Base-by-base conservation (phyloP, 805 yeast species). In the Candida maris region DNA sequence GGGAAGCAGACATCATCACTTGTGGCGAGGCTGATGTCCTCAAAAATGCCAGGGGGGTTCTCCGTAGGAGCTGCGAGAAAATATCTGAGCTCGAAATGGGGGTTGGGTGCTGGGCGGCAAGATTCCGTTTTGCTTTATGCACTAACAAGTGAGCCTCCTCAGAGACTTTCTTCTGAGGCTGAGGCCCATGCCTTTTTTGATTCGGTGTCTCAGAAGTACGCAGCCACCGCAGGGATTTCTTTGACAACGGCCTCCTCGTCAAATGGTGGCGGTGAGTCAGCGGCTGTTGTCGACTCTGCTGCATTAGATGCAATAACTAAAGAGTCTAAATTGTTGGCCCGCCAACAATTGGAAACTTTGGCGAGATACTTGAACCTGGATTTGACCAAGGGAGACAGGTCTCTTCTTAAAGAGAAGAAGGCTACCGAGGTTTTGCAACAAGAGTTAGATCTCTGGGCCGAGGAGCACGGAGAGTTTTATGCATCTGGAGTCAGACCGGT, bases 31-130 rank as follows among this genome's bases (percentile, higher is more conserved):
- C 74, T 93, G 57, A 84, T 89, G 71, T 81, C 97, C 8, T 83
- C 97, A 19, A 93, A 93, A 71, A 93, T 93, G 97, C 97, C 99
- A 37, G 99, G 99, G 75, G 99, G 99, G 15, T 93, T 91, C 67
- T 84, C 95, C 32, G 81, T 91, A 52, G 82, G 96, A 44, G 71
- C 76, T 47, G 95, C 96, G 35, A 83, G 97, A 73, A 87, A 89
- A 64, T 85, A 93, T 68, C 77, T 93, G 62, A 89, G 85, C 68
- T 60, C 89, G 30, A 79, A 91, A 64, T 93, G 85, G 85, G 98
- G 98, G 51, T 75, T 93, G 54, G 94, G 85, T 48, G 45, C 85
- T 31, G 96, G 97, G 53, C 82, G 97, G 72, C 97, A 91, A 70
- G 97, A 93, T 62, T 75, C 94, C 32, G 88, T 82, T 25, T 71